Base-by-base conservation (phyloP, 441 rosid genomes). In the Pelargonium citronellum region DNA sequence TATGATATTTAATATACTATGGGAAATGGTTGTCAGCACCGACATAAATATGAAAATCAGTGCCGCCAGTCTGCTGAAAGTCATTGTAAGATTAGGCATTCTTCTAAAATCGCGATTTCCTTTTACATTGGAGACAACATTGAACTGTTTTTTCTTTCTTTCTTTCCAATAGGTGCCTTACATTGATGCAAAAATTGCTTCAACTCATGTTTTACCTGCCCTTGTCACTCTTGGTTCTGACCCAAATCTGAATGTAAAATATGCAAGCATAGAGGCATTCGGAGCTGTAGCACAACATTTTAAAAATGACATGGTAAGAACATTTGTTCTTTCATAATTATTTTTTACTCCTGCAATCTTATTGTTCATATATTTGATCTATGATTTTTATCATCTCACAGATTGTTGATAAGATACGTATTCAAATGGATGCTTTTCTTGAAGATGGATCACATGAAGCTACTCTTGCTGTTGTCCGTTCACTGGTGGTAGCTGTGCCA, bases 401-500 rank as follows among this genome's bases (percentile, higher is more conserved):
- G 99, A 90, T 95, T 81, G 96, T 95, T 80, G 99, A 95, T 74
- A 95, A 95, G 84, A 95, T 95, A 81, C 87, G 91, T 63, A 90
- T 95, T 77, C 99, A 95, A 86, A 95, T 95, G 99, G 99, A 95
- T 85, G 97, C 97, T 46, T 95, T 95, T 83, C 92, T 95, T 69
- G 99, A 95, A 83, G 99, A 95, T 79, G 97, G 99, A 74, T 95
- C 99, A 63, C 92, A 87, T 81, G 99, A 90, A 77, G 96, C 99
- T 69, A 90, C 94, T 46, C 73, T 91, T 62, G 96, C 96, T 71
- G 99, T 95, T 66, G 80, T 95, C 66, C 99, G 91, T 71, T 90
- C 96, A 39, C 84, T 95, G 79, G 75, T 84, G 66, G 85, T 90
- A 67, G 99, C 99, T 13, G 86, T 91, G 77, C 99, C 97, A 9